Percentiles rank a stretch among this genome's conserved stretches.
Evolutionary conservation across 129 eudicot species (phyloP).

Genomic region (Lactuca saligna): DNA sequence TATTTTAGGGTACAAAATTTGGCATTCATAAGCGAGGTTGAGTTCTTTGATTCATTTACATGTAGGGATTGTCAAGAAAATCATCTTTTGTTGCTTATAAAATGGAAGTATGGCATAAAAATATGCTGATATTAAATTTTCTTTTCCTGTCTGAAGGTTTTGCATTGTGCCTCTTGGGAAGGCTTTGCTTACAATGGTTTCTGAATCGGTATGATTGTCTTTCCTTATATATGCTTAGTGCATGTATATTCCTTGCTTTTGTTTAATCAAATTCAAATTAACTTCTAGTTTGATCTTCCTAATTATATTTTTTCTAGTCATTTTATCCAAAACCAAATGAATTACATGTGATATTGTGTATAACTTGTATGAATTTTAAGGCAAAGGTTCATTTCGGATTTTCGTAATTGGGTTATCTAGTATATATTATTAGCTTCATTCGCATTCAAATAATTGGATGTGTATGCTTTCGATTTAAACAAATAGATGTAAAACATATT

Average conservation of each 20-base stretch:
- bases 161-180: conserved; percentile 78
- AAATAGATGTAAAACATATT: too few species aligned
- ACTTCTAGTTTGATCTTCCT: background rate
- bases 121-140: background rate
- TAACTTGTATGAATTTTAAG: too few species aligned
- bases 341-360: too few species aligned
- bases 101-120: conserved; percentile 1
- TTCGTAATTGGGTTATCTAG: too few species aligned
- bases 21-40: background rate
- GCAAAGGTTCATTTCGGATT: too few species aligned
- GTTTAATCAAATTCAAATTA: background rate
- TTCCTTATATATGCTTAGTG: conserved; percentile 7
- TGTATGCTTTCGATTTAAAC: too few species aligned
- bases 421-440: too few species aligned
- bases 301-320: background rate
- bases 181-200: conserved; percentile 49
- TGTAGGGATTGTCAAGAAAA: background rate
- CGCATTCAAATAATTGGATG: too few species aligned
- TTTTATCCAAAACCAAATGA: background rate
- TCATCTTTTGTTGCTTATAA: conserved; percentile 2
- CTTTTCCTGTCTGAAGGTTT: conserved; percentile 46
- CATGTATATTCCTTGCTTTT: background rate
- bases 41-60: background rate
- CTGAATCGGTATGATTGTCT: conserved; percentile 48
- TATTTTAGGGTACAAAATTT: background rate